Evolutionary conservation across 805 yeast species (phyloP), one percentile per base, ranked within the genome.

Genomic region (Candida sakaeoensis): DNA sequence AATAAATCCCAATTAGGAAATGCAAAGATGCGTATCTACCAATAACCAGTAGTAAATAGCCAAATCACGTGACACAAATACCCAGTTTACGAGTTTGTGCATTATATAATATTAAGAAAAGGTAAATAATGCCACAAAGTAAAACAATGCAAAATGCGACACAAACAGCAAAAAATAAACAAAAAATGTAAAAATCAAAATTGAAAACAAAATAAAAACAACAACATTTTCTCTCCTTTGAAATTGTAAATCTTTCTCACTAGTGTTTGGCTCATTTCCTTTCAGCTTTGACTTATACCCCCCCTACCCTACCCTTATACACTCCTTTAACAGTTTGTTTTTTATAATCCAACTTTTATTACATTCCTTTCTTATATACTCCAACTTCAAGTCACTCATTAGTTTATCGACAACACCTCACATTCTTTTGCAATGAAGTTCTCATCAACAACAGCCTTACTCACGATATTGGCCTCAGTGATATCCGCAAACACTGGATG

Each of bases 401-500:
- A 12, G 10, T 5, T 16, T 8, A 37, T 4, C 35, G n/a, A n/a
- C n/a, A n/a, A n/a, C n/a, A n/a, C n/a, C n/a, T n/a, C n/a, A n/a
- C n/a, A n/a, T 17, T n/a, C 29, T 13, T 27, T 8, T 17, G 23
- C 12, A 29, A 58, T 58, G 63, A 55, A 53, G 44, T 50, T 58
- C 47, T 33, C 55, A 37, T 34, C 44, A 30, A 38, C 58, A n/a
- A 38, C 58, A n/a, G 47, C 54, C 34, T 42, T 53, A 31, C 39
- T 59, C 30, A 49, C 62, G 14, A 44, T 51, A 19, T 50, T 57
- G 16, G 43, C 57, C 12, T 32, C 54, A 7, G 25, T 56, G 17
- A 49, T 51, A 19, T 39, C 53, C 17, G 56, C 48, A 15, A 48
- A 52, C 24, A 59, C 67, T 34, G 59, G 53, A 19, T 77, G 83